Base-by-base conservation (phyloP, 805 yeast species). In the Suhomyces kilbournensis region DNA sequence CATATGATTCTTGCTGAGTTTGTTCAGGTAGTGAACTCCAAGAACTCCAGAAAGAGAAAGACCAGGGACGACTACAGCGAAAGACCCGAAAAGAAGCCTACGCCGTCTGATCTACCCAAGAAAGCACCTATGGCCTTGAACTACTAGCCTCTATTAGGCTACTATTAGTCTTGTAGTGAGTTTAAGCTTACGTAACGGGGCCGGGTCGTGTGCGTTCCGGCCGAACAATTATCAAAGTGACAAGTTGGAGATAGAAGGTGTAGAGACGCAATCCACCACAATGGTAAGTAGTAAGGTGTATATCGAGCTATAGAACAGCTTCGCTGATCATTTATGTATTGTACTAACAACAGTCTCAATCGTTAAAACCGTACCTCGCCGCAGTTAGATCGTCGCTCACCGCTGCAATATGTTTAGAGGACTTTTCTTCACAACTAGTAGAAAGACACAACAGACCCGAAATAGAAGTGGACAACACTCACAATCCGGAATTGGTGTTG, bases 361-460 rank as follows among this genome's bases (percentile, higher is more conserved):
- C 99, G 2, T 81, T 94, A 55, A 90, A 93, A 64, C 99, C 99
- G 54, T 94, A 94, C 64, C 80, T 94, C 50, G 85, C 89, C 7
- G 97, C 97, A 1, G 99, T 94, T 38, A 86, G 98, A 69, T 82
- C 87, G 52, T 90, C 98, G 26, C 80, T 94, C 60, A 90, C 96
- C 25, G 97, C 97, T 8, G 96, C 98, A 6, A 78, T 94, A 42
- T 90, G 97, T 62, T 77, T 94, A 57, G 93, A 90, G 66, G 92
- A 92, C 74, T 94, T 94, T 68, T 87, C 97, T 30, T 94, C 98
- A 7, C 97, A 93, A 71, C 80, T 88, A 52, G 97, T 88, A 19
- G 99, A 94, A 74, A 88, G 99, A 71, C 99, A 94, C 77, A 94
- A 93, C 74, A 82, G 93, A 59, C 99, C 99, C 3, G 99, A 94